phyloP scores from a whole-genome alignment of 441 rosid species.

The Pelargonium hybrid region DNA sequence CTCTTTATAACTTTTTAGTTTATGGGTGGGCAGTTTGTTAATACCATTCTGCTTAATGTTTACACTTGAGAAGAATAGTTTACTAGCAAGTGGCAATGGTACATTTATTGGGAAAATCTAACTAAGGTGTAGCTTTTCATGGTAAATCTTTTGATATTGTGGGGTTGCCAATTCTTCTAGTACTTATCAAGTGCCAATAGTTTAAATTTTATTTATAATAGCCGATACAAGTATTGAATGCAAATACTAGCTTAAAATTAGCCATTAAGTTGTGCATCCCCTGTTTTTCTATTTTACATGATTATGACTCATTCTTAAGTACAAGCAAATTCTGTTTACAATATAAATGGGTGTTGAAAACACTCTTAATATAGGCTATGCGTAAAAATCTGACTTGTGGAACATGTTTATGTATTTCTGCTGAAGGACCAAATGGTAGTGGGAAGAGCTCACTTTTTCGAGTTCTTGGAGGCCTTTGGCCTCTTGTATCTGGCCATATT shows the following conservation, averaged over 20 bases:
- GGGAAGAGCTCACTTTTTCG: conserved; percentile 99
- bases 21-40: not conserved
- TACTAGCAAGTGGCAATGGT: not conserved
- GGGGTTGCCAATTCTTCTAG: not conserved
- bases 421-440: conserved; percentile 97
- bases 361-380: not conserved
- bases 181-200: too few species aligned
- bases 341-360: not conserved
- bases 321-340: not conserved
- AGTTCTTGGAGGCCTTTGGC: conserved; percentile 99
- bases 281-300: not conserved
- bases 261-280: not conserved
- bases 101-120: not conserved
- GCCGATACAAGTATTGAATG: not conserved
- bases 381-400: not conserved
- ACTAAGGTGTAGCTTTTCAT: not conserved
- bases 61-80: not conserved
- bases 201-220: too few species aligned
- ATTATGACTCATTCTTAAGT: too few species aligned
- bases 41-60: not conserved
- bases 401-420: conserved; percentile 18
- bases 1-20: not conserved
- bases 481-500: conserved; percentile 85
- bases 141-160: not conserved
- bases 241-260: not conserved